These are phyloP conservation scores for Phyllosticta citriasiana DNA, from an alignment of 2,329 filamentous ascomycete species.

Conservation along the genomic window DNA sequence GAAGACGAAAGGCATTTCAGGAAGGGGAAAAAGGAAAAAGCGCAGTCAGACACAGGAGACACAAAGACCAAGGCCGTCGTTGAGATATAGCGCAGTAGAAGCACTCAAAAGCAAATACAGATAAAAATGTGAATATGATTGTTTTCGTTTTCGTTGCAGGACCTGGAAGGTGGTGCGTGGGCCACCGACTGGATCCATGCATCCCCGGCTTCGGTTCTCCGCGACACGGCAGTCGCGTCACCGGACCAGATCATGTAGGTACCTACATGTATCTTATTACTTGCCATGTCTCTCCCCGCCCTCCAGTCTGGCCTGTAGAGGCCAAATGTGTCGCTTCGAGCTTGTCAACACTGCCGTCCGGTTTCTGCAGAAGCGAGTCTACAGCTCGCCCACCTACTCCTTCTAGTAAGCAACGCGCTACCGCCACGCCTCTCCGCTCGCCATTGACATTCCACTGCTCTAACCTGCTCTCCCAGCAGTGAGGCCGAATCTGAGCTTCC, in stretches of 20 bases:
- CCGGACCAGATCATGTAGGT: neutral
- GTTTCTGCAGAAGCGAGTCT: constrained; percentile 18
- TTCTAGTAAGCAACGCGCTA: constrained; percentile 6
- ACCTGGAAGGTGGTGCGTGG: neutral
- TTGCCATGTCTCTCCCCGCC: neutral
- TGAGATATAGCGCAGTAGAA: neutral
- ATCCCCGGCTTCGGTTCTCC: neutral
- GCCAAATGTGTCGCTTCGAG: constrained; percentile 28
- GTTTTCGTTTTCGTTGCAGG: neutral
- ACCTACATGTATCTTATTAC: neutral
- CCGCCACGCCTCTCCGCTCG: neutral
- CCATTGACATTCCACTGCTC: neutral
- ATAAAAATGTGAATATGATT: neutral
- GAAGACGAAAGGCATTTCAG: constrained; percentile 77
- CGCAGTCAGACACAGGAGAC: neutral
- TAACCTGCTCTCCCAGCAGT: constrained; percentile 8
- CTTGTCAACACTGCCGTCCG: constrained; percentile 24
- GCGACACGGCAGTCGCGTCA: neutral
- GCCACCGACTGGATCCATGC: neutral
- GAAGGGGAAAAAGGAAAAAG: constrained; percentile 54
- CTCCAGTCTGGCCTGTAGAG: neutral
- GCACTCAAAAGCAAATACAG: neutral
- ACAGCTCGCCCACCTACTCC: constrained; percentile 6
- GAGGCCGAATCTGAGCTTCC: constrained; percentile 3
- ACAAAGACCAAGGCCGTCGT: neutral